Conservation (phyloP, 352 stramenopile species). For the Sclerospora graminicola region DNA sequence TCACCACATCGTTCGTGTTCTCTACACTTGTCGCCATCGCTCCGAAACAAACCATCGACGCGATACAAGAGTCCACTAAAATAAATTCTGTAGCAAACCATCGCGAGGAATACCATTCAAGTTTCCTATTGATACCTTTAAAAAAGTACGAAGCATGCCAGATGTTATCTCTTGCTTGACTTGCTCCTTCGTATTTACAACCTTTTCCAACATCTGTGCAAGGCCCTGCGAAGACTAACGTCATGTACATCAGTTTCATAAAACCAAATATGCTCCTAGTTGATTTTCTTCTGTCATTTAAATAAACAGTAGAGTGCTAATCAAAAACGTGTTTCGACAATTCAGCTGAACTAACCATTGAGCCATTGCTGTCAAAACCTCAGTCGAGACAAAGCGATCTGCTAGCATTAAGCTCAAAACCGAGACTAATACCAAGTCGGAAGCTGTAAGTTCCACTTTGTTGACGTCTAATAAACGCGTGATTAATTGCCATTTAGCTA, state of each 20-base stretch:
- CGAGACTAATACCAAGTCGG: conserved; percentile 6
- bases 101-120: conserved; percentile 1
- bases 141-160: conserved; percentile 28
- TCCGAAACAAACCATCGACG: too few species aligned
- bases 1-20: neutral
- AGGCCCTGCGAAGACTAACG: conserved; percentile 29
- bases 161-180: conserved; percentile 32
- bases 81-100: conserved; percentile 9
- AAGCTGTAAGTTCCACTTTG: neutral
- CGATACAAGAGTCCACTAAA: conserved; percentile 10
- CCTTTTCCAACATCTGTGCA: conserved; percentile 16
- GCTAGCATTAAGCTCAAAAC: too few species aligned
- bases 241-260: conserved; percentile 71
- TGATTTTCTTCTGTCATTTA: conserved; percentile 5
- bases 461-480: neutral
- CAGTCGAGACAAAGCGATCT: too few species aligned
- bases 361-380: too few species aligned
- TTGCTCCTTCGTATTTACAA: conserved; percentile 32
- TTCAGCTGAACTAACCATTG: too few species aligned
- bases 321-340: neutral
- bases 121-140: conserved; percentile 33
- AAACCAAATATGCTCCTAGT: conserved; percentile 23
- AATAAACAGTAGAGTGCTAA: conserved; percentile 8
- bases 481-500: conserved; percentile 21
- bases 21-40: too few species aligned